These are phyloP conservation scores for Teratosphaeria epicoccoides DNA, from an alignment of 2,329 filamentous ascomycete species.

Conservation along the genomic window DNA sequence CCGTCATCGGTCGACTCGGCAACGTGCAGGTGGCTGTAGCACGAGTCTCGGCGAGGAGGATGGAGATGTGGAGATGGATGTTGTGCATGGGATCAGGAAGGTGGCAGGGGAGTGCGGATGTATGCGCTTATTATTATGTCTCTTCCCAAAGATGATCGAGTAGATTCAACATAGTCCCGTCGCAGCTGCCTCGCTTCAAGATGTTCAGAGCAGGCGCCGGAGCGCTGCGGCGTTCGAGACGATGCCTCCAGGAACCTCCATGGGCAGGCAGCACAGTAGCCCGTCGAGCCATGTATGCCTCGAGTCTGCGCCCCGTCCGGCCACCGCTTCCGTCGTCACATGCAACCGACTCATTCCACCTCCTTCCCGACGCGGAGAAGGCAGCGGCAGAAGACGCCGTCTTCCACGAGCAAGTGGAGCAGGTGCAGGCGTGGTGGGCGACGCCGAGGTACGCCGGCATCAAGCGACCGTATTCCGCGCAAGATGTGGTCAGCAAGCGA, in stretches of 20 bases:
- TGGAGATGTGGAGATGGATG: neutral
- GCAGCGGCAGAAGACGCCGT: constrained; percentile 67
- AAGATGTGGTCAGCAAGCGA: constrained; percentile 86
- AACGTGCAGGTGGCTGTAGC: neutral
- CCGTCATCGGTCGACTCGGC: neutral
- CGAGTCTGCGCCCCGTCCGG: constrained; percentile 41
- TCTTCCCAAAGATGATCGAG: constrained; percentile 6
- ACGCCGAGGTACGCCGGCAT: constrained; percentile 78
- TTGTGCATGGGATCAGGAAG: too few relatives aligned
- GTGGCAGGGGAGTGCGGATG: too few relatives aligned
- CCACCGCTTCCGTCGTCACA: constrained; percentile 52
- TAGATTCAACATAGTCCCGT: constrained; percentile 1
- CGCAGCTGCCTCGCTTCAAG: constrained; percentile 1
- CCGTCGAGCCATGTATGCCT: constrained; percentile 34
- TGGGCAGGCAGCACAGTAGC: constrained; percentile 2
- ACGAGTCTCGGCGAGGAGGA: neutral
- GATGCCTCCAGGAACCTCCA: constrained; percentile 12
- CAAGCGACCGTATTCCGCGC: constrained; percentile 80
- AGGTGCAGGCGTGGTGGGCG: constrained; percentile 86
- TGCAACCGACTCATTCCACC: constrained; percentile 71
- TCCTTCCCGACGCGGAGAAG: constrained; percentile 69
- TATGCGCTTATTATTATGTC: too few relatives aligned
- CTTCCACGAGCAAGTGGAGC: constrained; percentile 70
- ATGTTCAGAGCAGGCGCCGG: constrained; percentile 22
- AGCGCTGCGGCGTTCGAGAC: constrained; percentile 20